Evolutionary conservation across 2,329 filamentous ascomycete species (phyloP), one percentile per base, ranked within the genome.

Genomic region (Cladophialophora yegresii): DNA sequence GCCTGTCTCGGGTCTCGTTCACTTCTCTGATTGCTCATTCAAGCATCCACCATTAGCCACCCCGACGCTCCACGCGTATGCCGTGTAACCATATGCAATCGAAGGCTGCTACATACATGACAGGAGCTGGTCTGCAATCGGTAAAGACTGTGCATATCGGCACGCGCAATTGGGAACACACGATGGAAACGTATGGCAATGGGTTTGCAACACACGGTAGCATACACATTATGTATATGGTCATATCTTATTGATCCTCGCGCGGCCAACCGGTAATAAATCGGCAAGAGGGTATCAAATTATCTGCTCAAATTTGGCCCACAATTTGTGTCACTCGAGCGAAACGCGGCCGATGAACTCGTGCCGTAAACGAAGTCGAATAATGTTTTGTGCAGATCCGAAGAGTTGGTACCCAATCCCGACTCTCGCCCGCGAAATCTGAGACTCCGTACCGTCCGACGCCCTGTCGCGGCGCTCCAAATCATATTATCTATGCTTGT

Each of bases 151-250:
- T n/a, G 47, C 47, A 50, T 28, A 5, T 9, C 9, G 20, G 10
- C 20, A 3, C 20, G 8, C n/a, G n/a, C 9, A 26, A 50, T 50
- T 5, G 20, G 26, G 20, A n/a, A 33, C 28, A 40, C n/a, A 51
- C 30, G 23, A 49, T 36, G 55, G 23, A 57, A 30, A 43, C 12
- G 6, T 32, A 22, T 8, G 36, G 55, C 12, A 32, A n/a, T 26
- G 55, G n/a, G 22, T 43, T 57, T 49, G 43, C 55, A 49, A 20
- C 47, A 49, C 6, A 28, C 26, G 6, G 26, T 28, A 16, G 60
- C 30, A 55, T 62, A 57, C 22, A 62, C 50, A 62, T 62, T 62
- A 62, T 62, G 23, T 50, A 36, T 54, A 30, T 49, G 32, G n/a
- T 57, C 33, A 59, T 59, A 51, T 51, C 57, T 51, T 12, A 30